These are phyloP conservation scores for Acacia melanoxylon DNA, from an alignment of 306 rosid species.

Conservation along the genomic window DNA sequence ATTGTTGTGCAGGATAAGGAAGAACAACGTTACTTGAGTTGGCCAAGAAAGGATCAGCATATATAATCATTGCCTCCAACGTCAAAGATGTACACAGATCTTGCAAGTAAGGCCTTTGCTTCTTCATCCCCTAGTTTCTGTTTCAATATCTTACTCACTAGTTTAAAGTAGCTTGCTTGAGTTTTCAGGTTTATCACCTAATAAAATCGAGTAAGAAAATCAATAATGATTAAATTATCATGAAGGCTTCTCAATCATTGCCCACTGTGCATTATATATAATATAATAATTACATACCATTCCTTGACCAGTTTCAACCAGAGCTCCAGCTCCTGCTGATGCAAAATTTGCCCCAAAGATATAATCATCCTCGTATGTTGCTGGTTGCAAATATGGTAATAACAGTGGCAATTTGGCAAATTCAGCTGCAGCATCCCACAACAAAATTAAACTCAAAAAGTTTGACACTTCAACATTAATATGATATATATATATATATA, in stretches of 20 bases:
- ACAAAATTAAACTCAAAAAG: not conserved
- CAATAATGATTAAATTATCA: no score
- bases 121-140: slow-evolving; percentile 35
- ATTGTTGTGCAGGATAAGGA: slow-evolving; percentile 28
- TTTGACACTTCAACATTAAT: no score
- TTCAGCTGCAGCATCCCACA: slow-evolving; percentile 30
- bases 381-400: slow-evolving; percentile 38
- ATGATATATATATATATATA: no score
- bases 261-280: not conserved
- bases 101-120: not conserved
- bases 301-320: not conserved
- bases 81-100: not conserved
- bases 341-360: slow-evolving; percentile 41
- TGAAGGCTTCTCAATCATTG: not conserved
- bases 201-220: no score
- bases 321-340: slow-evolving; percentile 40
- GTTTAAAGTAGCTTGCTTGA: slow-evolving; percentile 30
- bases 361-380: not conserved
- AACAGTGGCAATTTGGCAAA: slow-evolving; percentile 33
- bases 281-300: not conserved
- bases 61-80: slow-evolving; percentile 47
- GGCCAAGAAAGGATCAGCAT: not conserved
- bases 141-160: slow-evolving; percentile 29
- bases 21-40: not conserved
- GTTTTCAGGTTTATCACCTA: slow-evolving; percentile 46